phyloP scores from a whole-genome alignment of 2,329 filamentous ascomycete genomes.

The Sporothrix phasma region DNA sequence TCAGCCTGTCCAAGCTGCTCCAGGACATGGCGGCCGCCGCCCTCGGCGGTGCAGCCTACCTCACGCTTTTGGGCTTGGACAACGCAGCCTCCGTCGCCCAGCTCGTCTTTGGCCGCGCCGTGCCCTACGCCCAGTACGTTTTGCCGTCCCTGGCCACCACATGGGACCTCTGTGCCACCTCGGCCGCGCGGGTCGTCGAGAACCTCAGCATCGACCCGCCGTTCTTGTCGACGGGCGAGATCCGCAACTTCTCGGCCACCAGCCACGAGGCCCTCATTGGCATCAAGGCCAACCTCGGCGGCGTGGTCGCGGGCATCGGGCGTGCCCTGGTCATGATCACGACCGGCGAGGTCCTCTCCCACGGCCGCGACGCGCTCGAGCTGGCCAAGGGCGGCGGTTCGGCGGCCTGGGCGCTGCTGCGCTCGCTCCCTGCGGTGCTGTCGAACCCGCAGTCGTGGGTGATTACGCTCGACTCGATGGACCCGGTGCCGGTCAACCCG shows the following conservation, averaged over 20 bases:
- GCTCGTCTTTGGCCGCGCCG: conserved; percentile 25
- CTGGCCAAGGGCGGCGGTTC: conserved; percentile 19
- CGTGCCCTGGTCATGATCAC: conserved; percentile 34
- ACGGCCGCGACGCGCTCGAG: conserved; percentile 14
- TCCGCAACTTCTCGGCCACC: conserved; percentile 66
- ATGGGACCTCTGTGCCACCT: conserved; percentile 34
- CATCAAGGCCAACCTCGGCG: conserved; percentile 44
- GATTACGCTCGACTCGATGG: conserved; percentile 42
- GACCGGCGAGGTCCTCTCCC: conserved; percentile 32
- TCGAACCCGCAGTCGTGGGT: conserved; percentile 47
- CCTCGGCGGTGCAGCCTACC: conserved; percentile 43
- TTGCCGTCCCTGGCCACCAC: conserved; percentile 23
- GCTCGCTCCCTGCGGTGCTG: conserved; percentile 28
- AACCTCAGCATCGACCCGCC: conserved; percentile 42
- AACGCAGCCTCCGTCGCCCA: conserved; percentile 30
- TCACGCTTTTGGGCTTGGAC: conserved; percentile 28
- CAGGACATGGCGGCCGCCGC: conserved; percentile 65
- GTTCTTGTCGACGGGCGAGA: conserved; percentile 46
- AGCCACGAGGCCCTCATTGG: conserved; percentile 60
- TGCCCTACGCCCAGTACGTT: conserved; percentile 17
- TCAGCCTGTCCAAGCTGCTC: conserved; percentile 64
- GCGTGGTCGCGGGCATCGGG: conserved; percentile 32
- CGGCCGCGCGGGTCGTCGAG: conserved; percentile 38
- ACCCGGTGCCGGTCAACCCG: conserved; percentile 37
- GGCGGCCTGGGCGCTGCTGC: conserved; percentile 23